Evolutionary conservation across 2,329 filamentous ascomycete species (phyloP).

Genomic region (Trichoderma atroviride): DNA sequence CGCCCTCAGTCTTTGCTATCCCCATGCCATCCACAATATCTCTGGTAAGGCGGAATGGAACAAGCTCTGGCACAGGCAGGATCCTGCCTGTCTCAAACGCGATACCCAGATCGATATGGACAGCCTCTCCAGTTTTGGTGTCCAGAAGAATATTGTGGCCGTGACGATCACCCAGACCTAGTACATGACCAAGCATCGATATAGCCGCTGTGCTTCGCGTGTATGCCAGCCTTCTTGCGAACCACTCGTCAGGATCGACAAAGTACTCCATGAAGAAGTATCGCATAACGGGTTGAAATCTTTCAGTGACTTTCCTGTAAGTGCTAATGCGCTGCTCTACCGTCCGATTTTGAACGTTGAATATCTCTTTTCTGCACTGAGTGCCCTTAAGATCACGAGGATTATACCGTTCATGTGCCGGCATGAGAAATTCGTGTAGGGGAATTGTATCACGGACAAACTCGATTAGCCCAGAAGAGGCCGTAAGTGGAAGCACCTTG

Average conservation of each 20-base stretch:
- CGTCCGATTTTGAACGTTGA: slow-evolving; percentile 68
- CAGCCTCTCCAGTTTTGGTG: slow-evolving; percentile 83
- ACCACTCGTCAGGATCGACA: slow-evolving; percentile 94
- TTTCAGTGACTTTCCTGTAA: slow-evolving; percentile 77
- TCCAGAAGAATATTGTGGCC: slow-evolving; percentile 97
- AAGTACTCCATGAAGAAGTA: slow-evolving; percentile 98
- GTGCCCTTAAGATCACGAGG: slow-evolving; percentile 79
- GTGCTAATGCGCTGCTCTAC: slow-evolving; percentile 71
- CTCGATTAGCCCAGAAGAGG: slow-evolving; percentile 88
- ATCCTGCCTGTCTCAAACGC: slow-evolving; percentile 96
- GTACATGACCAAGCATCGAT: slow-evolving; percentile 89
- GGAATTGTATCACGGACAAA: slow-evolving; percentile 95
- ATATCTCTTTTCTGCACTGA: slow-evolving; percentile 78
- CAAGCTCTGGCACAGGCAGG: slow-evolving; percentile 91
- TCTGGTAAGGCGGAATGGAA: slow-evolving; percentile 90
- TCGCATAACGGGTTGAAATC: slow-evolving; percentile 89
- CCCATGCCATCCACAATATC: slow-evolving; percentile 98
- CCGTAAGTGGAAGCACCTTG: slow-evolving; percentile 89
- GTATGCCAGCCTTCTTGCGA: slow-evolving; percentile 83
- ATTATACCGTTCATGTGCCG: slow-evolving; percentile 84
- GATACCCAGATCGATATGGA: slow-evolving; percentile 96
- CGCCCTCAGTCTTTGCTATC: slow-evolving; percentile 89
- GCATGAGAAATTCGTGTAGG: slow-evolving; percentile 87
- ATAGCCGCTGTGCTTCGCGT: slow-evolving; percentile 92
- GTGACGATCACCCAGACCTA: slow-evolving; percentile 91